Evolutionary conservation across 73 alveolate species (phyloP), one percentile per base, ranked within the genome.

Genomic region (Stentor coeruleus): DNA sequence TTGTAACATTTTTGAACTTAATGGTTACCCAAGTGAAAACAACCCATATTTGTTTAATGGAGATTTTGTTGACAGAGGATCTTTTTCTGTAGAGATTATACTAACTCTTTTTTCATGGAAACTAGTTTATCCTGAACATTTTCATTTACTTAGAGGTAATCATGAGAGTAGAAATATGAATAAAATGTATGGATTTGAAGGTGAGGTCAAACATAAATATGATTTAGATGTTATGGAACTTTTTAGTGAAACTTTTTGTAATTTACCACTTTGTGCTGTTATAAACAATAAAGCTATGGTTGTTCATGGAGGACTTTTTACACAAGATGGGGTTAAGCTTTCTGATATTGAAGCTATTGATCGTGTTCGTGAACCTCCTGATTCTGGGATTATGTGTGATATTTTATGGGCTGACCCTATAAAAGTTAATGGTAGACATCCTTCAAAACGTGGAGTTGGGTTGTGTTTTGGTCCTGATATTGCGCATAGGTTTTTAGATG

Each of bases 51-150:
- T 97, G 86, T 97, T 96, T 90, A 97, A 97, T 84, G 99, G 99
- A 0, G 99, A 97, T 75, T 97, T 93, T 88, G 98, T 96, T 31
- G 99, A 97, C 77, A 87, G 99, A 90, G 99, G 99, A n/a, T 91
- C 96, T 66, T 96, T 93, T 90, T 88, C 98, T 59, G 97, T 97
- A n/a, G 99, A 97, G 89, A 97, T 96, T 39, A 81, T 97, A 6
- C 82, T 95, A 74, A 87, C 97, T 37, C 82, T 97, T 73, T 81
- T 93, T 57, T 97, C 98, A n/a, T 97, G 97, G 96, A 97, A 96
- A 88, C 93, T 94, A 3, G 86, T 91, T 81, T 90, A 89, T 85
- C 99, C 99, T 57, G 90, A 97, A 74, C 96, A 91, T 83, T 81
- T 97, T 82, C 98, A 92, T 84, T 82, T 97, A 90, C 84, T 98